phyloP scores from a whole-genome alignment of 2,329 filamentous ascomycete genomes.

The Botrytis medusae region DNA sequence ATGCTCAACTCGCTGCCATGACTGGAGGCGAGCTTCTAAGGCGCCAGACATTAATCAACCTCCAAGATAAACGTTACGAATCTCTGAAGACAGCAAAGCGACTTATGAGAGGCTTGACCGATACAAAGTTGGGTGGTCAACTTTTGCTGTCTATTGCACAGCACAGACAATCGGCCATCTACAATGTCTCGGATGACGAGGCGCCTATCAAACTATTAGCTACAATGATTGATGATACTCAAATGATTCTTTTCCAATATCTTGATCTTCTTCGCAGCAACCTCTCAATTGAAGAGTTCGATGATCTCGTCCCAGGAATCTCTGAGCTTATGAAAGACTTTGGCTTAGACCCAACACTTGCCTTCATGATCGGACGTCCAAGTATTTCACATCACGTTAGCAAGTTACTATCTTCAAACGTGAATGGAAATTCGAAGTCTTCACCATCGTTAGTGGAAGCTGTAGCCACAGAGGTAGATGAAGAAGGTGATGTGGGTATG shows the following conservation, averaged over 20 bases:
- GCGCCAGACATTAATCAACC: slow-evolving; percentile 73
- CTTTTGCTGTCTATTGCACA: slow-evolving; percentile 89
- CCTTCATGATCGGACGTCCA: slow-evolving; percentile 78
- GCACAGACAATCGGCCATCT: slow-evolving; percentile 84
- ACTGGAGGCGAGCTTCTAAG: slow-evolving; percentile 80
- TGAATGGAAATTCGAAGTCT: slow-evolving; percentile 31
- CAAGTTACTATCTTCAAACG: slow-evolving; percentile 28
- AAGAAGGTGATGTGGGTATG: slow-evolving; percentile 55
- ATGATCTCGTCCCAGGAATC: slow-evolving; percentile 73
- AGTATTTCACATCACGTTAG: slow-evolving; percentile 68
- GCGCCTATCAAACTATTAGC: slow-evolving; percentile 87
- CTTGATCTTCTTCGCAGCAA: slow-evolving; percentile 85
- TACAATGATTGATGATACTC: slow-evolving; percentile 86
- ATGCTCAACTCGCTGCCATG: slow-evolving; percentile 83
- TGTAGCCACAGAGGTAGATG: slow-evolving; percentile 42
- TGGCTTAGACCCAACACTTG: slow-evolving; percentile 75
- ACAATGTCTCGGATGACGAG: slow-evolving; percentile 66
- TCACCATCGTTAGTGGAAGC: slow-evolving; percentile 16
- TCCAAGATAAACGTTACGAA: slow-evolving; percentile 80
- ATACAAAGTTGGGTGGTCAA: slow-evolving; percentile 75
- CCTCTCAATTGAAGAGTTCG: slow-evolving; percentile 72
- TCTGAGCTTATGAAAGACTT: slow-evolving; percentile 73
- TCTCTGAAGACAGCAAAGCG: slow-evolving; percentile 73
- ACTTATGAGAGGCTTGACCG: slow-evolving; percentile 74
- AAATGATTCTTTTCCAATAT: slow-evolving; percentile 82